Evolutionary conservation across 441 rosid genomes (phyloP).

Genomic region (Erodium moschatum): DNA sequence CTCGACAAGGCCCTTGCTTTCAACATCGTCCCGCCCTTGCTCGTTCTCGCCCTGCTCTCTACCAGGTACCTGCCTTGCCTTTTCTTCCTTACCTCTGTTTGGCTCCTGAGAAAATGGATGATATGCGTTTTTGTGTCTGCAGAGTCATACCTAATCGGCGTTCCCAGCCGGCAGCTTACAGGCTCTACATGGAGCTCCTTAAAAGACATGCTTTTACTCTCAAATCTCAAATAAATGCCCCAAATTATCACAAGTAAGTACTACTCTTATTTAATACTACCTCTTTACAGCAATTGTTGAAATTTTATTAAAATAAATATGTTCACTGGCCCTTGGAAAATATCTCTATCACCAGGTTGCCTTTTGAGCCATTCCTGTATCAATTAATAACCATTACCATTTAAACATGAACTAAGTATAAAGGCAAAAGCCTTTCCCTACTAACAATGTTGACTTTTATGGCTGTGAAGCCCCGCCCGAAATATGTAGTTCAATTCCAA

Average conservation of each 20-base stretch:
- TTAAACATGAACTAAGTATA: background rate
- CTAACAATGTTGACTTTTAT: no score
- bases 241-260: slow-evolving; percentile 47
- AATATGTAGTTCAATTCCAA: no score
- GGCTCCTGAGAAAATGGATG: background rate
- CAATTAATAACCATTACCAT: background rate
- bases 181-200: slow-evolving; percentile 59
- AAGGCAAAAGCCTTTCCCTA: no score
- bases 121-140: no score
- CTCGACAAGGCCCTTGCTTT: slow-evolving; percentile 47
- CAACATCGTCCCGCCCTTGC: slow-evolving; percentile 51
- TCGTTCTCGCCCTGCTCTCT: slow-evolving; percentile 53
- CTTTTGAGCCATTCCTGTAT: no score
- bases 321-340: background rate
- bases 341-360: background rate
- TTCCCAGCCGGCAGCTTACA: slow-evolving; percentile 47
- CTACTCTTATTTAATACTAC: no score
- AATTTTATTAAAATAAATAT: no score
- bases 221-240: slow-evolving; percentile 36
- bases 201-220: slow-evolving; percentile 42
- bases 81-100: no score
- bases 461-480: no score
- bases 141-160: slow-evolving; percentile 47
- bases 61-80: no score
- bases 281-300: no score